Conservation (phyloP, 2,329 filamentous ascomycete genomes). For the Aspergillus felis region DNA sequence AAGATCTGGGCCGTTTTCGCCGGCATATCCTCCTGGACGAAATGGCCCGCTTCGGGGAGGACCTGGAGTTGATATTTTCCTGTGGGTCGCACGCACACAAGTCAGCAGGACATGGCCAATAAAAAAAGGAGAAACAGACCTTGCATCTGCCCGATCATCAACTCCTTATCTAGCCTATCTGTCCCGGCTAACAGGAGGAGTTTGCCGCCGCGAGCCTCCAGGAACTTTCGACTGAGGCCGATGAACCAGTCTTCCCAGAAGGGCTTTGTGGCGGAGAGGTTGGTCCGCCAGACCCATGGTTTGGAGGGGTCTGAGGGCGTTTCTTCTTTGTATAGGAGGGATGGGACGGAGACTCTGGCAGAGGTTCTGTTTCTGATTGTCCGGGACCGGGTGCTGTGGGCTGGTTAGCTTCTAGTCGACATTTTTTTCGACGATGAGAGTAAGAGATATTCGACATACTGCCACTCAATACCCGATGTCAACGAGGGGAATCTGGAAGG, state of each 20-base stretch:
- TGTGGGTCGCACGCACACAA: slow-evolving; percentile 3
- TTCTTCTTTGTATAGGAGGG: slow-evolving; percentile 57
- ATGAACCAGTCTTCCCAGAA: slow-evolving; percentile 96
- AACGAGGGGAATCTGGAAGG: slow-evolving; percentile 74
- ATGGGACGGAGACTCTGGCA: slow-evolving; percentile 84
- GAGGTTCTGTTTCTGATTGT: slow-evolving; percentile 79
- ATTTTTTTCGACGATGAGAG: not conserved
- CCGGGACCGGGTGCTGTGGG: slow-evolving; percentile 63
- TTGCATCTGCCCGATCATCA: slow-evolving; percentile 90
- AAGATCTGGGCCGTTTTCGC: slow-evolving; percentile 82
- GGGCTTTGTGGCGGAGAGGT: slow-evolving; percentile 75
- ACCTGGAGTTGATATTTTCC: slow-evolving; percentile 94
- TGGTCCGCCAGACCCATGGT: slow-evolving; percentile 80
- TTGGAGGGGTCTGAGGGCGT: slow-evolving; percentile 35
- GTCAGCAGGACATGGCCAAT: not conserved
- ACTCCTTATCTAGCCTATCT: slow-evolving; percentile 81
- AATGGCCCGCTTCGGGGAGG: slow-evolving; percentile 91
- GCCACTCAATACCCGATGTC: slow-evolving; percentile 85
- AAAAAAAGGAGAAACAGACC: too few relatives aligned
- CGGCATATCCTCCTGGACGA: slow-evolving; percentile 91
- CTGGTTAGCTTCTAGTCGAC: not conserved
- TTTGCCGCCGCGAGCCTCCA: slow-evolving; percentile 77
- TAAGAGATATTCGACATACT: slow-evolving; percentile 44
- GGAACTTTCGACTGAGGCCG: slow-evolving; percentile 82
- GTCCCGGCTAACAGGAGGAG: slow-evolving; percentile 81